Evolutionary conservation across 768 basidiomycete genomes (phyloP).

Genomic region (Austroboletus eburneus): DNA sequence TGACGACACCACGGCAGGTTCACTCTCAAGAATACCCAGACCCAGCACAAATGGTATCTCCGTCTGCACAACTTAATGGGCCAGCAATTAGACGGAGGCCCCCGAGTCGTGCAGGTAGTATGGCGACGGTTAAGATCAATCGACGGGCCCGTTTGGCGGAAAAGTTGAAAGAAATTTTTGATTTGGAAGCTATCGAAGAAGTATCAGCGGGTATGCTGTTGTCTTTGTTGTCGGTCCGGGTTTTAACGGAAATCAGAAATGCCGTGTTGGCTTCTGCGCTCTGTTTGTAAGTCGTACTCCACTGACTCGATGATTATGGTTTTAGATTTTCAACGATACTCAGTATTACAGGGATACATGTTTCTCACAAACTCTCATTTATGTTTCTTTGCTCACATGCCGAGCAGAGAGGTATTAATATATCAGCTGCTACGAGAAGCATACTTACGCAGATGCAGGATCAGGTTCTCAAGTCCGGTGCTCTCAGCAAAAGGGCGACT

Average conservation of each 20-base stretch:
- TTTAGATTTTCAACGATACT: constrained; percentile 1
- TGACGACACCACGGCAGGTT: constrained; percentile 41
- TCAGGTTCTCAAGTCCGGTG: constrained; percentile 89
- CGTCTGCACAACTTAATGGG: constrained; percentile 15
- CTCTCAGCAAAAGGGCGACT: constrained; percentile 81
- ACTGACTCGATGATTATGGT: neutral
- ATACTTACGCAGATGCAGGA: constrained; percentile 48
- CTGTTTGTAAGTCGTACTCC: constrained; percentile 62
- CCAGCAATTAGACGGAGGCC: constrained; percentile 21
- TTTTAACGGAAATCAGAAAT: constrained; percentile 53
- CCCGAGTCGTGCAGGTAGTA: constrained; percentile 50
- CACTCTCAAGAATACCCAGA: constrained; percentile 15
- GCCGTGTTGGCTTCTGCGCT: constrained; percentile 90
- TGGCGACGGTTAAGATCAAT: constrained; percentile 67
- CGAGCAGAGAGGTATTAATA: constrained; percentile 69
- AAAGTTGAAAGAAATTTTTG: constrained; percentile 87
- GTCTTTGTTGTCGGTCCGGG: neutral
- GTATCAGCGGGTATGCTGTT: constrained; percentile 68
- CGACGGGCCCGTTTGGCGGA: constrained; percentile 74
- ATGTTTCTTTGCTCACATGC: constrained; percentile 97
- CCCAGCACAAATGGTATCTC: neutral
- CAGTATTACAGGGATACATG: constrained; percentile 96
- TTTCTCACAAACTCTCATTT: constrained; percentile 91
- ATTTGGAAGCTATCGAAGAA: constrained; percentile 73
- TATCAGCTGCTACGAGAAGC: neutral